A percentile compares a stretch with the other conserved stretches of the same genome.
Conservation (phyloP, 805 yeast genomes). For the Wickerhamomyces chaumierensis region DNA sequence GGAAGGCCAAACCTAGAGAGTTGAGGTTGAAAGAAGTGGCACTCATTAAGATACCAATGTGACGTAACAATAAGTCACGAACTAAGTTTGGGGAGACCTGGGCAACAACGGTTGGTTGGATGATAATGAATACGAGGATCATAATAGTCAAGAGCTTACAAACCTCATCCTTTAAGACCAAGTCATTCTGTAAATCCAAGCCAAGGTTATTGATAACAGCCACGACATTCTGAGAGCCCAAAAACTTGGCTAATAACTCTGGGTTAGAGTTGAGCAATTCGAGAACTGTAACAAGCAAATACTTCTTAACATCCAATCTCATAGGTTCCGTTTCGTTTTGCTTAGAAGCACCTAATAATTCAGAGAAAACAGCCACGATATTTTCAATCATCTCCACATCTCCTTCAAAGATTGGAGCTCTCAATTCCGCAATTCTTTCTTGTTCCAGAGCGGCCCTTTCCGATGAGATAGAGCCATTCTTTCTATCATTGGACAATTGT, state of each 20-base stretch:
- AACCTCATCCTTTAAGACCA: constrained; percentile 32
- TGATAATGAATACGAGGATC: constrained; percentile 39
- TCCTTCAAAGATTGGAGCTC: too few relatives aligned
- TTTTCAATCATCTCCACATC: too few relatives aligned
- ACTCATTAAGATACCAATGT: constrained; percentile 11
- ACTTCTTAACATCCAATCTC: constrained; percentile 50
- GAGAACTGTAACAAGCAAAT: constrained; percentile 47
- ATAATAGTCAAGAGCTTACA: constrained; percentile 45
- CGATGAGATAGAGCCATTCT: constrained; percentile 24
- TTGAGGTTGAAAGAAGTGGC: constrained; percentile 39
- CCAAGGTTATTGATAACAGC: too few relatives aligned
- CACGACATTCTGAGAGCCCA: constrained; percentile 17
- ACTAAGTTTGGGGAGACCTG: constrained; percentile 12
- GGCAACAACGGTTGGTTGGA: constrained; percentile 15
- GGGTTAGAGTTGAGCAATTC: constrained; percentile 33
- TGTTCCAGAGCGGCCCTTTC: too few relatives aligned
- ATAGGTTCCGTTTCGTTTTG: constrained; percentile 26
- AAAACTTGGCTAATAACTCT: constrained; percentile 35
- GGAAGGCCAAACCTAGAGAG: constrained; percentile 53
- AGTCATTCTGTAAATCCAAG: neutral
- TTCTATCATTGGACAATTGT: constrained; percentile 24
- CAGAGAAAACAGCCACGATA: constrained; percentile 30
- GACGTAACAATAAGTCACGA: constrained; percentile 8
- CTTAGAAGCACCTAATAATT: constrained; percentile 38
- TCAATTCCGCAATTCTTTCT: too few relatives aligned